Base-by-base conservation (phyloP, 495 filamentous ascomycete genomes). In the Lasiosphaeria ovina region DNA sequence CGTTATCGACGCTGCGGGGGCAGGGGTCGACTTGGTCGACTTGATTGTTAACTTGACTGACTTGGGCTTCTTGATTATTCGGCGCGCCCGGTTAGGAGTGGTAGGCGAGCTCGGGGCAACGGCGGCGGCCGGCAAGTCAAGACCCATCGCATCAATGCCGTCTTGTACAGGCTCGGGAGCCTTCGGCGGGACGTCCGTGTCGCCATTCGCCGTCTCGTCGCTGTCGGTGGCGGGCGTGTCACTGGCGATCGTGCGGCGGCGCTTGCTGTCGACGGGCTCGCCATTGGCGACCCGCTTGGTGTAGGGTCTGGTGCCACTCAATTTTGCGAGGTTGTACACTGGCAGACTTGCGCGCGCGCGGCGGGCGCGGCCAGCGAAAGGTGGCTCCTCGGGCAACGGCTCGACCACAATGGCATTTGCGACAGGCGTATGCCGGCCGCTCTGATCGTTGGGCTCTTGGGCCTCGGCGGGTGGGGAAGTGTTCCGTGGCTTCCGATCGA, bases 291-390 rank as follows among this genome's bases (percentile, higher is more conserved):
- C 62, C 54, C 74, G 73, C 34, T 70, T 76, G 24, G 77, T 76
- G 57, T 80, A 76, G 40, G 66, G 65, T 14, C 72, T 73, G 16
- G 77, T 83, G 14, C 81, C 79, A 34, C 69, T 74, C 7, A 86
- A 68, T 47, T 80, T 73, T 35, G 79, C 74, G 34, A 85, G 69
- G 57, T 86, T 86, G 70, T 85, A 86, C 31, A 82, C 76, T 3
- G 76, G 76, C 8, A 79, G 60, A 51, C 76, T 79, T 1, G 73
- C 62, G 44, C 80, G 76, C 31, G 74, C 69, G 50, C 82, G 74
- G 58, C 79, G 76, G 54, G 75, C 72, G 48, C 79, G 82, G 38
- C 54, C 51, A 7, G 61, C 61, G 11, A 69, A 51, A 0, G 66
- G 61, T 31, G 69, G 60, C 24, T 57, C 62, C 44, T 63, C 12